Evolutionary conservation across 208 protist genomes (phyloP).

Genomic region (Balamuthia mandrillaris): DNA sequence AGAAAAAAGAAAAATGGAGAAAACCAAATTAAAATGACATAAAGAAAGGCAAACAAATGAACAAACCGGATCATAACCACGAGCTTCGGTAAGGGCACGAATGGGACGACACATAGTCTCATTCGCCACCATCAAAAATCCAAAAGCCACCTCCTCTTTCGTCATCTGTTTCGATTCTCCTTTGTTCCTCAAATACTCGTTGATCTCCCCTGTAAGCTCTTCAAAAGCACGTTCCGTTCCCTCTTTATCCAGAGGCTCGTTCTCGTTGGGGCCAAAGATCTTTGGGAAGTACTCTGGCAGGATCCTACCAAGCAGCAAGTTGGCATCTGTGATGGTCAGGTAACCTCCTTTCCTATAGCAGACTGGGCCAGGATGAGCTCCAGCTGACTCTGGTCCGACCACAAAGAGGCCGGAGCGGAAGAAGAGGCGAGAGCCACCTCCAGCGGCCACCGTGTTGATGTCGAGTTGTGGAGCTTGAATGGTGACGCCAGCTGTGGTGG

Average conservation of each 20-base stretch:
- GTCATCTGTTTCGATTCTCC: constrained; percentile 34
- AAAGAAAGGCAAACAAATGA: background rate
- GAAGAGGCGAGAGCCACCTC: constrained; percentile 85
- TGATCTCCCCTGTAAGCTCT: constrained; percentile 70
- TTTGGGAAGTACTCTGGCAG: constrained; percentile 85
- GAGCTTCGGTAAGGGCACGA: constrained; percentile 84
- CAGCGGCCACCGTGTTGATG: constrained; percentile 93
- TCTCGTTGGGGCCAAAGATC: constrained; percentile 85
- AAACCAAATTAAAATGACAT: background rate
- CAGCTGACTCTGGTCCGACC: constrained; percentile 83
- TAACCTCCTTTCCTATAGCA: constrained; percentile 89
- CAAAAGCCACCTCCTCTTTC: constrained; percentile 74
- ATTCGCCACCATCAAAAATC: constrained; percentile 89
- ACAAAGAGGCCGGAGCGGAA: constrained; percentile 83
- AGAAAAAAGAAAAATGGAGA: background rate
- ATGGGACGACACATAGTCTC: constrained; percentile 93
- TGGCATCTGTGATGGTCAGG: constrained; percentile 90
- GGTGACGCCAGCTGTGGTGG: constrained; percentile 75
- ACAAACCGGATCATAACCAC: constrained; percentile 74
- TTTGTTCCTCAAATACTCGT: constrained; percentile 48
- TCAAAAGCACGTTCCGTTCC: constrained; percentile 72
- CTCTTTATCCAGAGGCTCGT: constrained; percentile 67
- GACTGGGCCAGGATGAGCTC: constrained; percentile 83
- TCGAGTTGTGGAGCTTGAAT: constrained; percentile 89
- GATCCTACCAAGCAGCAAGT: constrained; percentile 87